These are phyloP conservation scores for Carallia brachiata DNA, from an alignment of 345 rosid genomes.

Conservation along the genomic window DNA sequence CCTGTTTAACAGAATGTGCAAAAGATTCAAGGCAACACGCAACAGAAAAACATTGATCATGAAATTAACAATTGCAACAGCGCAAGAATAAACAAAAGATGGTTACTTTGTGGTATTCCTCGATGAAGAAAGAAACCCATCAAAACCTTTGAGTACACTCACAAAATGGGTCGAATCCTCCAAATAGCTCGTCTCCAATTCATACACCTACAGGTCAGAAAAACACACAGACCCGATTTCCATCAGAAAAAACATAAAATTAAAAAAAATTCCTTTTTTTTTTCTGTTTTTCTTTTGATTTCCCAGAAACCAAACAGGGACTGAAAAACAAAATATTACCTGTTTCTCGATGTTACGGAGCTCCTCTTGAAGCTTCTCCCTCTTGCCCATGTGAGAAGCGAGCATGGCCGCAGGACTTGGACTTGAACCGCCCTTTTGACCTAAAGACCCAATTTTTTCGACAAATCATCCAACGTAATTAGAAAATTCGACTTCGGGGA, in stretches of 20 bases:
- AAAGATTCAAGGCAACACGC: no score
- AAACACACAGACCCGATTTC: slow-evolving; percentile 1
- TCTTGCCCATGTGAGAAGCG: slow-evolving; percentile 25
- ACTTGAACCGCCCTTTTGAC: slow-evolving; percentile 22
- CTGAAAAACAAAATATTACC: slow-evolving; percentile 7
- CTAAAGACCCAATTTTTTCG: slow-evolving; percentile 15
- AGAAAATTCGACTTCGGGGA: neutral
- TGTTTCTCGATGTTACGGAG: slow-evolving; percentile 29
- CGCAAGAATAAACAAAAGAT: neutral
- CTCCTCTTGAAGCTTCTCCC: slow-evolving; percentile 29
- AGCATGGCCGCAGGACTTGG: slow-evolving; percentile 40
- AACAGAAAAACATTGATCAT: neutral
- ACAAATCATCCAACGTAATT: neutral
- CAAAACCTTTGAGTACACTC: slow-evolving; percentile 43
- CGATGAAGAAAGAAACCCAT: slow-evolving; percentile 49
- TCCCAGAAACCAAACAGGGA: neutral
- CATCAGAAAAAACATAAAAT: neutral
- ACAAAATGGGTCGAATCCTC: slow-evolving; percentile 44
- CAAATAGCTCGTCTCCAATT: slow-evolving; percentile 43
- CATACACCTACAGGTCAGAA: slow-evolving; percentile 31
- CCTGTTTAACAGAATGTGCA: no score
- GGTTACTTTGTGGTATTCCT: slow-evolving; percentile 43
- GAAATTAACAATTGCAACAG: neutral
- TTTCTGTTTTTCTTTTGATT: neutral
- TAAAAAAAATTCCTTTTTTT: neutral